These are phyloP conservation scores for Voacanga thouarsii DNA, from an alignment of 257 asterid species.

Conservation along the genomic window DNA sequence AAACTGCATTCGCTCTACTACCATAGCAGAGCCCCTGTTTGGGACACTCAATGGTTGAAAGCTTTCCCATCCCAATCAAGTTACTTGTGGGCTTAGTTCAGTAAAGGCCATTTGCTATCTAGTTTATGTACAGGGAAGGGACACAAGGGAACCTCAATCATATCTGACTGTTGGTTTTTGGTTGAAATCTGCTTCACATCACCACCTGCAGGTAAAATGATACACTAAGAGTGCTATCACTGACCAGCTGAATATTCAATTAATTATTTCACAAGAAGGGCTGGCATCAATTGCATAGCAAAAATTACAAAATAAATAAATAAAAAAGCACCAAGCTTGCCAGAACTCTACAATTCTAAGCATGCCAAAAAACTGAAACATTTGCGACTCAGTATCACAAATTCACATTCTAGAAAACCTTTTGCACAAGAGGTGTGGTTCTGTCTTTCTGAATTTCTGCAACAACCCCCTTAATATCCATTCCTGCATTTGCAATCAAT, in stretches of 20 bases:
- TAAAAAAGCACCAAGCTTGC: background rate
- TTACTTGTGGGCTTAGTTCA: background rate
- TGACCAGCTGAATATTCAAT: slow-evolving; percentile 18
- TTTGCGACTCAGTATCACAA: slow-evolving; percentile 52
- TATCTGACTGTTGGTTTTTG: slow-evolving; percentile 49
- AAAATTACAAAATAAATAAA: background rate
- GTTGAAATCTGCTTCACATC: slow-evolving; percentile 66
- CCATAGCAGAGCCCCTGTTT: background rate
- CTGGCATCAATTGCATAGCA: background rate
- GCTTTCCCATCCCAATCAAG: background rate
- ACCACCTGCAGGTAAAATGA: slow-evolving; percentile 71
- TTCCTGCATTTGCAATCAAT: slow-evolving; percentile 73
- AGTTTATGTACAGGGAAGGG: background rate
- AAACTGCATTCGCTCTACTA: background rate
- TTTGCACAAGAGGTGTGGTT: slow-evolving; percentile 73
- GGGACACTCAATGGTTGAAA: background rate
- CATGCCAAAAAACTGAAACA: background rate
- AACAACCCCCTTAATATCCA: slow-evolving; percentile 99
- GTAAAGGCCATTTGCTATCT: slow-evolving; percentile 2
- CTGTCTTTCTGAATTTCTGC: slow-evolving; percentile 90
- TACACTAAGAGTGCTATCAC: slow-evolving; percentile 38
- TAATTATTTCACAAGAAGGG: background rate
- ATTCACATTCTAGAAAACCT: slow-evolving; percentile 47
- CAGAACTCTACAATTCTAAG: background rate
- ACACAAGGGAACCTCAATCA: slow-evolving; percentile 64